Conservation (phyloP, 345 rosid species). For the Dipteronia dyeriana region DNA sequence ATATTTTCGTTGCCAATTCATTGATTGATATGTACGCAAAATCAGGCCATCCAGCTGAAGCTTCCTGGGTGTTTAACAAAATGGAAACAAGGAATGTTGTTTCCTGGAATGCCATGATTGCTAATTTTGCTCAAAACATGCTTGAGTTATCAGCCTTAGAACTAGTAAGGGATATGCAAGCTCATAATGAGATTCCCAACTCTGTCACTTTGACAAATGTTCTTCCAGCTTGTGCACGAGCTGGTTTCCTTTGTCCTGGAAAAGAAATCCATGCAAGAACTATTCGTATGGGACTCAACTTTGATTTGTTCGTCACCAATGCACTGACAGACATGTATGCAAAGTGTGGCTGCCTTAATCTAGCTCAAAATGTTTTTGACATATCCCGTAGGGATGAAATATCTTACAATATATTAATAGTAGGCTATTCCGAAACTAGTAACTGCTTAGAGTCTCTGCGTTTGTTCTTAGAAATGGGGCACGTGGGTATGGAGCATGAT, state of each 20-base stretch:
- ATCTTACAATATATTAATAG: constrained; percentile 58
- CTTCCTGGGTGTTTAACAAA: constrained; percentile 29
- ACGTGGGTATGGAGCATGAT: constrained; percentile 49
- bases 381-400: constrained; percentile 46
- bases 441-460: constrained; percentile 49
- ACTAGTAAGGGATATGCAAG: constrained; percentile 46
- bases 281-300: constrained; percentile 32
- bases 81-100: constrained; percentile 37
- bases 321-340: constrained; percentile 52
- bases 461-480: constrained; percentile 55
- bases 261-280: constrained; percentile 49
- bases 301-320: constrained; percentile 45
- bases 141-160: constrained; percentile 36
- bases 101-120: constrained; percentile 62
- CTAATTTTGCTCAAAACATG: constrained; percentile 47
- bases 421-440: constrained; percentile 49
- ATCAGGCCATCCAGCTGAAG: constrained; percentile 33
- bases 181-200: constrained; percentile 36
- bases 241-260: constrained; percentile 36
- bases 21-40: constrained; percentile 60
- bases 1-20: constrained; percentile 47
- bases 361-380: constrained; percentile 43
- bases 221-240: constrained; percentile 49
- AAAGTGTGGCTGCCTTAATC: constrained; percentile 42
- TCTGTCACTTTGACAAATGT: constrained; percentile 43